Base-by-base conservation (phyloP, 192 early-diverging fungal species). In the Coemansia sp. region DNA sequence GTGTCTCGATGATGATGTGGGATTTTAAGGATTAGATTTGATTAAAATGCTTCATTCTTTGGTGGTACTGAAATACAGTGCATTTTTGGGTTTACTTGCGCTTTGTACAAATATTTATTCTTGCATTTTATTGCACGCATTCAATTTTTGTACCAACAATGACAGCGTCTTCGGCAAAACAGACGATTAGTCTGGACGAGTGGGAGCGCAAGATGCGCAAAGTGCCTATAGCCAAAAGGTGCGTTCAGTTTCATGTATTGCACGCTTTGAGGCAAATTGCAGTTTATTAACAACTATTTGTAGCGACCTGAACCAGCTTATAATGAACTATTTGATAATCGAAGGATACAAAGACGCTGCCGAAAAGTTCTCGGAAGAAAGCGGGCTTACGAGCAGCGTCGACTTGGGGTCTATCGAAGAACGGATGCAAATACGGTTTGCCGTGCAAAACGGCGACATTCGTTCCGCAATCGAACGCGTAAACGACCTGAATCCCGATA, bases 341-440 rank as follows among this genome's bases (percentile, higher is more conserved):
- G 97, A 99, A 75, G 97, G 97, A 8, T 98, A 95, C 85, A 98
- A 96, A 77, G 95, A 98, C 70, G 97, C 97, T 0, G 97, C 95
- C 0, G 93, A 98, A 77, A 93, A 95, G 77, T 97, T 99, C 66
- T 90, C 89, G 66, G 71, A 85, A 38, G 97, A 99, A 64, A 87
- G 91, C 52, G 92, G 93, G 0, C 74, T 98, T 3, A 74, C 84
- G 32, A 89, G 92, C 5, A 84, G 71, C 13, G 88, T 95, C 5
- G 94, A 99, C 67, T 66, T 97, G 55, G 85, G 85, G 19, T 92
- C 89, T 0, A 98, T 98, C 59, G 89, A 98, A 60, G 94, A 96
- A 64, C 88, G 96, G 13, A 96, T 96, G 95, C 85, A 89, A 37
- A 97, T 99, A 54, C 86, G 95, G 48, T 91, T 89, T 61, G 92